Conservation (phyloP, 331 rosid genomes). For the Erythrophleum ivorense region DNA sequence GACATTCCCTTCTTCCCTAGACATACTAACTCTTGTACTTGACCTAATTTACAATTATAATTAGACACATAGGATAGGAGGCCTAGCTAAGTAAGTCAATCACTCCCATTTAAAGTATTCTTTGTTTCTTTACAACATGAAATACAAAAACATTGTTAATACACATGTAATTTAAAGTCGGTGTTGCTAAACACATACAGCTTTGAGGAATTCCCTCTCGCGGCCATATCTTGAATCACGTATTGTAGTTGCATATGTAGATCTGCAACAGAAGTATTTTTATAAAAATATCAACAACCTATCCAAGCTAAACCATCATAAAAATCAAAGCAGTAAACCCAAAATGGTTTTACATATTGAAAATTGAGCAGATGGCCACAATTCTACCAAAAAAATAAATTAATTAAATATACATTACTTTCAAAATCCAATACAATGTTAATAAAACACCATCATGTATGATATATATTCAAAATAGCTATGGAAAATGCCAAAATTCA, state of each 20-base stretch:
- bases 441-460: conserved; percentile 13
- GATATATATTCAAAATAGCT: conserved; percentile 12
- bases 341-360: conserved; percentile 24
- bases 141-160: conserved; percentile 1
- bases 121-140: background rate
- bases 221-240: conserved; percentile 88
- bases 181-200: conserved; percentile 57
- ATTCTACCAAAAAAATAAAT: background rate
- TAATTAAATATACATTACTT: background rate
- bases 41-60: background rate
- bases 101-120: background rate
- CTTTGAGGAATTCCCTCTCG: conserved; percentile 93
- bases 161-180: conserved; percentile 26
- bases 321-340: conserved; percentile 16
- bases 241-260: conserved; percentile 91
- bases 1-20: too few species aligned
- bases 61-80: background rate
- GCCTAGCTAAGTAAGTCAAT: background rate
- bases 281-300: conserved; percentile 28
- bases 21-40: too few species aligned
- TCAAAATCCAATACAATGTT: background rate
- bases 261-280: conserved; percentile 52
- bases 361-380: conserved; percentile 19
- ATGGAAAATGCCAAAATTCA: conserved; percentile 15
- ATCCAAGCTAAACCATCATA: conserved; percentile 2